Base-by-base conservation (phyloP, 2,329 filamentous ascomycete genomes). In the Claviceps citrina region DNA sequence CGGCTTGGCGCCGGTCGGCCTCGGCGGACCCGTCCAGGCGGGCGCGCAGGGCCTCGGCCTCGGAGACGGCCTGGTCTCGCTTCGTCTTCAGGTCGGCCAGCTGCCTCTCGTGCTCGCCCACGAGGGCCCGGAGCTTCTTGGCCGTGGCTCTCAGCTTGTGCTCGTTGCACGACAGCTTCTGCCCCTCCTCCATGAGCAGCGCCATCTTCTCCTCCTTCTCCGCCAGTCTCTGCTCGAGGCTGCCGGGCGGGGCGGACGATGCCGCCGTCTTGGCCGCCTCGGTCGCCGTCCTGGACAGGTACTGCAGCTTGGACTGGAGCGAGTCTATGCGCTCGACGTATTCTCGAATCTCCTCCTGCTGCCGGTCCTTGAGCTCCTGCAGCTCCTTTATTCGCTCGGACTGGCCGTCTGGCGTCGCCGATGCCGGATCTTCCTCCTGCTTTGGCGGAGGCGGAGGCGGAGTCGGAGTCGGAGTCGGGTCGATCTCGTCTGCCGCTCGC, bases 191-290 rank as follows among this genome's bases (percentile, higher is more conserved):
- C 68, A 98, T 82, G 10, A 98, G 65, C 35, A 87, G 65, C 3
- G 87, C 84, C 51, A 96, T 93, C 55, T 84, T 84, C 50, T 89
- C 79, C 51, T 96, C 87, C 54, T 86, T 93, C 52, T 93, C 86
- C 1, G 84, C 82, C 12, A 96, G 58, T 53, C 83, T 86, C 56
- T 80, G 84, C 47, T 93, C 83, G 2, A 68, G 42, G 41, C 78
- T 83, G 5, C 81, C 81, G 0, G 73, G 55, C 2, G 72, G 64
- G 1, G 81, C 76, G 19, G 69, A 64, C n/a, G 70, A 63, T 2
- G 75, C 77, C 6, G 77, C 71, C 48, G 76, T 74, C 52, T 78
- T 81, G 1, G 91, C 84, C 0, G 79, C 69, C 25, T 87, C 80
- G 0, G 81, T 75, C 10, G 83, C 79, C 53, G 87, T 82, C 45